phyloP scores from a whole-genome alignment of 495 filamentous ascomycete species.

The Xylaria longipes region DNA sequence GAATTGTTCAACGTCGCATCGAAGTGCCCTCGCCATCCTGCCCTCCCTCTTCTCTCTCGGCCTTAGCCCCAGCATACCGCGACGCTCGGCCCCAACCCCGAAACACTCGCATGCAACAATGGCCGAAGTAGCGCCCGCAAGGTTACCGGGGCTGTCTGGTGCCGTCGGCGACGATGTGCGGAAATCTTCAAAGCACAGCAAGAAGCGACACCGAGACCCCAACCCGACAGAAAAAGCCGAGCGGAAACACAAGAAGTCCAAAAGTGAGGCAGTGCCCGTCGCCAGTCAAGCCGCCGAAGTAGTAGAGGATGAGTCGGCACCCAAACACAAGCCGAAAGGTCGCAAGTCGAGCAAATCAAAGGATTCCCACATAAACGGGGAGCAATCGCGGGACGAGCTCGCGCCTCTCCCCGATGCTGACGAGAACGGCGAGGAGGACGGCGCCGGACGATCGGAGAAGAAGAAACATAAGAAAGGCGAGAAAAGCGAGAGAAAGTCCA shows the following conservation, averaged over 20 bases:
- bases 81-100: too few species aligned
- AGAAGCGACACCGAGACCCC: slow-evolving; percentile 53
- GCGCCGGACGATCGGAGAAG: slow-evolving; percentile 21
- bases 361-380: background rate
- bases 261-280: slow-evolving; percentile 31
- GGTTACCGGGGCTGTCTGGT: background rate
- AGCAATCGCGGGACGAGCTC: background rate
- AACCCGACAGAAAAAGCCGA: slow-evolving; percentile 41
- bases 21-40: background rate
- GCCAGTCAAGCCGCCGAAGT: background rate
- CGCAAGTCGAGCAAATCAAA: slow-evolving; percentile 26
- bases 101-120: background rate
- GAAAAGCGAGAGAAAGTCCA: slow-evolving; percentile 19
- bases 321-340: slow-evolving; percentile 25
- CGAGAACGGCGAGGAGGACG: slow-evolving; percentile 2
- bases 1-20: background rate
- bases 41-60: background rate
- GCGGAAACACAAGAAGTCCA: slow-evolving; percentile 51
- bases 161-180: slow-evolving; percentile 36
- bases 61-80: background rate
- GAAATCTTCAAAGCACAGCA: slow-evolving; percentile 34
- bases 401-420: background rate
- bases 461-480: slow-evolving; percentile 29
- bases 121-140: slow-evolving; percentile 8
- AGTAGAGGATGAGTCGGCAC: background rate